These are phyloP conservation scores for Shiraia bambusicola DNA, from an alignment of 2,329 filamentous ascomycete genomes.

Conservation along the genomic window DNA sequence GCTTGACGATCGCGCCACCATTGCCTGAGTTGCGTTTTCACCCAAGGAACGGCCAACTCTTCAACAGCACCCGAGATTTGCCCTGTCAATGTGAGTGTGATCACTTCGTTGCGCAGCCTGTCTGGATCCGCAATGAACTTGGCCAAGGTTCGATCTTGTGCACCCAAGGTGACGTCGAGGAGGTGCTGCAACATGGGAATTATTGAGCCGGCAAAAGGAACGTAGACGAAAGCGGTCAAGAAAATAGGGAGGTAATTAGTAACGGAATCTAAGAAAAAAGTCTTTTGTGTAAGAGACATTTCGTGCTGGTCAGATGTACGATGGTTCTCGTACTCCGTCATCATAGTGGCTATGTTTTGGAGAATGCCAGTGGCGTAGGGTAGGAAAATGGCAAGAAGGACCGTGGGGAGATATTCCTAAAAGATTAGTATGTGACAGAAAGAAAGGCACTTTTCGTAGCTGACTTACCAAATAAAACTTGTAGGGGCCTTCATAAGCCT, in stretches of 20 bases:
- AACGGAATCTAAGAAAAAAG: constrained; percentile 40
- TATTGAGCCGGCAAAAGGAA: constrained; percentile 30
- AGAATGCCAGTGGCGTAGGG: constrained; percentile 34
- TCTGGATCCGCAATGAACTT: constrained; percentile 31
- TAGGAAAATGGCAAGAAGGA: constrained; percentile 31
- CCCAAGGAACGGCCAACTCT: constrained; percentile 33
- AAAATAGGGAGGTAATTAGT: constrained; percentile 41
- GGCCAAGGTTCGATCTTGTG: constrained; percentile 10
- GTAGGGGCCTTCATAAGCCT: constrained; percentile 37
- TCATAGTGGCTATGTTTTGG: constrained; percentile 25
- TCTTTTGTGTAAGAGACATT: constrained; percentile 39
- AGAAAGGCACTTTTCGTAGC: accelerated
- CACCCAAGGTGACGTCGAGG: constrained; percentile 18
- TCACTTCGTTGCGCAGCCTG: constrained; percentile 37
- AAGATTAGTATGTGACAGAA: not conserved
- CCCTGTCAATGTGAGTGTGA: constrained; percentile 36
- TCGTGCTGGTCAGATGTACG: constrained; percentile 35
- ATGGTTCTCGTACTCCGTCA: constrained; percentile 41
- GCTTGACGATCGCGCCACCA: constrained; percentile 35
- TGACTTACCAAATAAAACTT: constrained; percentile 31
- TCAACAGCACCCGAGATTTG: constrained; percentile 34
- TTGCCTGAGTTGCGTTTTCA: constrained; percentile 29
- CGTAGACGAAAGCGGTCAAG: constrained; percentile 37
- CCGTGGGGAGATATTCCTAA: constrained; percentile 38
- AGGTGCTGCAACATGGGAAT: constrained; percentile 26